These are phyloP conservation scores for Orbilia brochopaga DNA, from an alignment of 2,329 filamentous ascomycete species.

Conservation along the genomic window DNA sequence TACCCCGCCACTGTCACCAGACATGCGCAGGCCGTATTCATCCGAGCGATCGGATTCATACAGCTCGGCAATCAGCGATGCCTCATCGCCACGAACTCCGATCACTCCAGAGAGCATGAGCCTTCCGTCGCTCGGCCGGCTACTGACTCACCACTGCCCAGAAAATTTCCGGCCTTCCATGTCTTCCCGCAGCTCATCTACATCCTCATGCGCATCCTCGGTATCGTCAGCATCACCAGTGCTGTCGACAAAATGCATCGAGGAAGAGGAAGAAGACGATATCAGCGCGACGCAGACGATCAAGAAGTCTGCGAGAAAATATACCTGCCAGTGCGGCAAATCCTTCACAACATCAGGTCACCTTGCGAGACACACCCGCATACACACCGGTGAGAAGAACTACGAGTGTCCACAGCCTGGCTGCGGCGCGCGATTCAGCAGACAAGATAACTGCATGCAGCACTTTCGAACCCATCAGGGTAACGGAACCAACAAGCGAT, in stretches of 20 bases:
- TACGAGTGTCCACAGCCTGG: constrained; percentile 54
- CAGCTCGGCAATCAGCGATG: constrained; percentile 52
- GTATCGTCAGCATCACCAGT: constrained; percentile 49
- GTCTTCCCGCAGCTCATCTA: constrained; percentile 48
- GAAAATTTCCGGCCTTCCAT: constrained; percentile 51
- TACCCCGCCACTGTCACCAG: constrained; percentile 54
- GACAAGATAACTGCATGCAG: constrained; percentile 56
- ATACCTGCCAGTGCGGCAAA: constrained; percentile 74
- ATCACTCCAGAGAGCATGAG: constrained; percentile 53
- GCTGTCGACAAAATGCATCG: constrained; percentile 43
- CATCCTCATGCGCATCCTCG: constrained; percentile 50
- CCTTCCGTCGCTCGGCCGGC: constrained; percentile 54
- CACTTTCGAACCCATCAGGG: constrained; percentile 55
- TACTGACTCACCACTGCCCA: constrained; percentile 50
- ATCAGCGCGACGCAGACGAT: constrained; percentile 19
- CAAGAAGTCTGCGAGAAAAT: constrained; percentile 48
- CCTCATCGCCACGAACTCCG: constrained; percentile 50
- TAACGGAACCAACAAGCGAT: constrained; percentile 53
- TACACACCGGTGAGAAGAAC: constrained; percentile 77
- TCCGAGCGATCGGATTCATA: constrained; percentile 53
- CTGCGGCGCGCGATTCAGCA: constrained; percentile 54
- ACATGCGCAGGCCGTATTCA: constrained; percentile 52
- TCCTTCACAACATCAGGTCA: constrained; percentile 85
- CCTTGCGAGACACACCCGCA: constrained; percentile 82
- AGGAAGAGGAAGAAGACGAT: constrained; percentile 43